Conservation (phyloP, 108 stramenopile species). For the Cyclotella kingstonii region DNA sequence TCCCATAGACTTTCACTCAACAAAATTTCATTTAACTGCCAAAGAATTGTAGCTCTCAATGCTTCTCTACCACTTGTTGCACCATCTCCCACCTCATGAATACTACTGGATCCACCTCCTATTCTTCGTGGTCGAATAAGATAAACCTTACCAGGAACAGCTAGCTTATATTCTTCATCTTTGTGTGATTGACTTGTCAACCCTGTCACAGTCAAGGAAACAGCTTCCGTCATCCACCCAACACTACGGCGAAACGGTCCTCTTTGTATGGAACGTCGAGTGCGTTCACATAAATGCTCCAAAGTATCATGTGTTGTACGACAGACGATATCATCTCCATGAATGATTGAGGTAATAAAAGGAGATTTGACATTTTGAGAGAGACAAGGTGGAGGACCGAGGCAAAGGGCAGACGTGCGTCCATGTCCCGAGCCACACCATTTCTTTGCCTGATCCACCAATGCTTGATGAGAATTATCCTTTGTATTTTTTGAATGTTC, state of each 20-base stretch:
- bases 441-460: background rate
- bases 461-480: background rate
- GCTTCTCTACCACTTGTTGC: conserved; percentile 72
- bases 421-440: conserved; percentile 54
- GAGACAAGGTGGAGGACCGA: conserved; percentile 78
- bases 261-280: conserved; percentile 43
- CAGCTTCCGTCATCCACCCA: conserved; percentile 72
- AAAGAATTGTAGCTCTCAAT: conserved; percentile 71
- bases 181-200: conserved; percentile 68
- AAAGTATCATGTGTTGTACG: conserved; percentile 58
- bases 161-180: conserved; percentile 56
- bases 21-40: conserved; percentile 86
- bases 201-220: conserved; percentile 69
- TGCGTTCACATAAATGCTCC: conserved; percentile 53
- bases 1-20: conserved; percentile 79
- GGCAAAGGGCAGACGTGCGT: conserved; percentile 61
- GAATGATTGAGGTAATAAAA: conserved; percentile 69
- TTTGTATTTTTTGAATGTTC: conserved; percentile 4
- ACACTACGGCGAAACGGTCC: conserved; percentile 48
- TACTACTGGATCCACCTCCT: conserved; percentile 67
- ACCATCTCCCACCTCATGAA: conserved; percentile 74
- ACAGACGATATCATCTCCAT: conserved; percentile 81
- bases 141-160: conserved; percentile 72
- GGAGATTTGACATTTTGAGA: conserved; percentile 67
- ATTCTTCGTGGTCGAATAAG: conserved; percentile 73